Conservation (phyloP, 139 green algal genomes). For the Nannochloris sp. region DNA sequence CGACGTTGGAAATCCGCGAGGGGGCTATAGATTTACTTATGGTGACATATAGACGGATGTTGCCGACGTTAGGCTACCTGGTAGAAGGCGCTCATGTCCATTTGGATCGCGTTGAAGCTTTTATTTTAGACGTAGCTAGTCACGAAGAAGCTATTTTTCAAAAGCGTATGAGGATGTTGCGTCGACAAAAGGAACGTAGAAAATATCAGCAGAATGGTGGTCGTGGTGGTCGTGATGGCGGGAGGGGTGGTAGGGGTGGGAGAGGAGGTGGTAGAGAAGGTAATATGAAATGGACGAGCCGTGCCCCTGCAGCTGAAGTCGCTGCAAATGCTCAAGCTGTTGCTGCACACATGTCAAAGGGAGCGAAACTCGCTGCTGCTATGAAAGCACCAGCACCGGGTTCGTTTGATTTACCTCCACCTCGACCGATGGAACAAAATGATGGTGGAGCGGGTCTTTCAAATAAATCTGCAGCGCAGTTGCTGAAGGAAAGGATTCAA, state of each 20-base stretch:
- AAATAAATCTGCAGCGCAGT: slow-evolving; percentile 64
- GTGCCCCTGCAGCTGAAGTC: slow-evolving; percentile 3
- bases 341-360: slow-evolving; percentile 4
- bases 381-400: slow-evolving; percentile 5
- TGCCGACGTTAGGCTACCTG: slow-evolving; percentile 84
- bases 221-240: neutral
- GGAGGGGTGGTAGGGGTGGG: neutral
- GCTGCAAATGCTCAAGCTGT: slow-evolving; percentile 11
- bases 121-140: slow-evolving; percentile 75
- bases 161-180: slow-evolving; percentile 74
- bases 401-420: slow-evolving; percentile 6
- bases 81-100: slow-evolving; percentile 60
- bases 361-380: slow-evolving; percentile 2
- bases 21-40: slow-evolving; percentile 96
- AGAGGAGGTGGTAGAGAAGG: slow-evolving; percentile 3
- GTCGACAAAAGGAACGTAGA: slow-evolving; percentile 27
- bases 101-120: slow-evolving; percentile 79
- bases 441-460: neutral
- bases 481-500: slow-evolving; percentile 43
- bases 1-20: slow-evolving; percentile 95
- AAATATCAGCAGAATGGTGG: neutral
- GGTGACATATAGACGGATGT: slow-evolving; percentile 73
- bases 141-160: slow-evolving; percentile 94
- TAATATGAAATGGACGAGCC: slow-evolving; percentile 25
- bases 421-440: neutral